Evolutionary conservation across 306 rosid species (phyloP), one percentile per base, ranked within the genome.

Genomic region (Cyamopsis tetragonoloba): DNA sequence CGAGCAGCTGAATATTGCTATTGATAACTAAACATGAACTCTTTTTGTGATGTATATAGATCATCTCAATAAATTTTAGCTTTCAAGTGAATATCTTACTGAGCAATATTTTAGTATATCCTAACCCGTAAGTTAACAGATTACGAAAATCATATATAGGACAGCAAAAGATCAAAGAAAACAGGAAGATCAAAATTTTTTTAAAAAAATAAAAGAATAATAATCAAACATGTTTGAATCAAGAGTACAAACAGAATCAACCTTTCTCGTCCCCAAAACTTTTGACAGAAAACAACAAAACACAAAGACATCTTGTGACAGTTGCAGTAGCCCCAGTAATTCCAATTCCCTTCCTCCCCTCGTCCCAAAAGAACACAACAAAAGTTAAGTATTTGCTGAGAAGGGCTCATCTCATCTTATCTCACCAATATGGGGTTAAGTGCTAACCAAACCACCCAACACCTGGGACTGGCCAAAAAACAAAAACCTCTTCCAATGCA

Each of bases 391-490:
- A 56, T 61, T 28, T 47, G 46, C 22, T 32, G 34, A 32, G 31
- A 22, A 56, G 19, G 46, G 24, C 58, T 53, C 38, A 5, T 28
- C 54, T 34, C 56, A 32, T 12, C n/a, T 66, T 7, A 28, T 27
- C 13, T 39, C 13, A 27, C n/a, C n/a, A 31, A 4, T 50, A 1
- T 31, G 35, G 35, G 10, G 17, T 58, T 51, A 55, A 68, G 26
- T 59, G 23, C 22, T 49, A 58, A 50, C 57, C 56, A 48, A 63
- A 10, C 62, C 68, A 10, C 62, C 68, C 66, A 57, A 19, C 53
- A 39, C 0, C 42, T 41, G 7, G 34, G 42, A 10, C 9, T 32
- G 63, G 32, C 26, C 44, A 62, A 42, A 44, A 32, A 3, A 11
- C 5, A 61, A n/a, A n/a, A n/a, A n/a, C n/a, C n/a, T n/a, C n/a